Base-by-base conservation (phyloP, 1,139 yeast genomes). In the Suhomyces chickasaworum region DNA sequence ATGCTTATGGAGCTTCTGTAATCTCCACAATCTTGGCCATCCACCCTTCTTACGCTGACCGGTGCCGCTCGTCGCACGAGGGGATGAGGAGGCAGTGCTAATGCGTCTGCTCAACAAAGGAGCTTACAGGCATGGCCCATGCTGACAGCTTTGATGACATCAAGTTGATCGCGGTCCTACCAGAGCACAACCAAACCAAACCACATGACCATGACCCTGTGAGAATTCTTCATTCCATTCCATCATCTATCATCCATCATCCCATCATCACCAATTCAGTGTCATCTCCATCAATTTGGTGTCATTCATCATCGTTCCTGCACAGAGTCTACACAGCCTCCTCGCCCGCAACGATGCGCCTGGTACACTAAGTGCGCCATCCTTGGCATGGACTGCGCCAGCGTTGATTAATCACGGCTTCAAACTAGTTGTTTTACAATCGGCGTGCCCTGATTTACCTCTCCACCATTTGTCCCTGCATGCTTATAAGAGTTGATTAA, bases 311-410 rank as follows among this genome's bases (percentile, higher is more conserved):
- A 8, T 16, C 22, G 4, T n/a, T 37, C 39, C 39, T 37, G 39
- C 39, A 37, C 20, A 8, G 30, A 7, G 7, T 16, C 13, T 17
- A 27, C 39, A 37, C 39, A 37, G 39, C 39, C 39, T 27, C 39
- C 22, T 37, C 32, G 32, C 32, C 13, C 32, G 32, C 32, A 29
- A 29, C 32, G 32, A 29, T 29, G 32, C 32, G 32, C 32, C 32
- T 17, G 32, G 7, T 29, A 29, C 3, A 29, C 17, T 29, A 17
- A 7, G 10, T 29, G 32, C 32, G 32, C 32, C 17, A 37, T 22
- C 29, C 39, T 37, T 37, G 39, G 39, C 39, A 37, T 25, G 23
- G 23, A 12, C 39, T 37, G 39, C 39, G 32, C 32, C 39, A 37
- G 32, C 16, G 32, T 25, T 25, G 12, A 25, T 25, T 25, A 25